Evolutionary conservation across 2,329 filamentous ascomycete species (phyloP).

Genomic region (Chrysoporthe deuterocubensis): DNA sequence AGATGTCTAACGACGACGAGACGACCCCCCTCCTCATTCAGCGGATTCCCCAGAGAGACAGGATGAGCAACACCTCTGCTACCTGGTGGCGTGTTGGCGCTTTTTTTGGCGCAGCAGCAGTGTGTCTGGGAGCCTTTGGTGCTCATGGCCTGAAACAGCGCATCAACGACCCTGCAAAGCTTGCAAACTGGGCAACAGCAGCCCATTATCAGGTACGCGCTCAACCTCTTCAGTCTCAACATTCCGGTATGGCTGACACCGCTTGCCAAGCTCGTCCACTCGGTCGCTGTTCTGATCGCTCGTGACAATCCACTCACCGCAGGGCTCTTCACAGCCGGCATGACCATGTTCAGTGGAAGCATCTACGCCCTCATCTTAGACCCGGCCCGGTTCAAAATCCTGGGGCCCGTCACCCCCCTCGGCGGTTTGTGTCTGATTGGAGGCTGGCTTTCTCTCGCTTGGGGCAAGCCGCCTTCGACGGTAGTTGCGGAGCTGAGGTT

Average conservation of each 20-base stretch:
- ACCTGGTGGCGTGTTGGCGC: slow-evolving; percentile 63
- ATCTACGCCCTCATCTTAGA: slow-evolving; percentile 69
- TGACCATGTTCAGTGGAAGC: slow-evolving; percentile 69
- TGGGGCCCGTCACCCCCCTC: slow-evolving; percentile 69
- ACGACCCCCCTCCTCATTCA: slow-evolving; percentile 8
- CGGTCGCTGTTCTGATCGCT: slow-evolving; percentile 61
- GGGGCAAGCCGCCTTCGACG: slow-evolving; percentile 30
- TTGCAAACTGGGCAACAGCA: slow-evolving; percentile 66
- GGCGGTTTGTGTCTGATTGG: slow-evolving; percentile 68
- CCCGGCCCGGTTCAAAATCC: slow-evolving; percentile 59
- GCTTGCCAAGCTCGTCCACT: slow-evolving; percentile 60
- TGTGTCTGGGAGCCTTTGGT: slow-evolving; percentile 68
- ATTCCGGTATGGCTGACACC: background rate
- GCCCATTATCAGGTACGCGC: slow-evolving; percentile 68
- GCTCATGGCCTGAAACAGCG: slow-evolving; percentile 68
- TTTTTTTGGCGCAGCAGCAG: slow-evolving; percentile 64
- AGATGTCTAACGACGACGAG: slow-evolving; percentile 9
- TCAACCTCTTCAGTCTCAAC: background rate
- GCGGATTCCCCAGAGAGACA: background rate
- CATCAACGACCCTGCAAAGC: slow-evolving; percentile 60
- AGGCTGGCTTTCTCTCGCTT: slow-evolving; percentile 58
- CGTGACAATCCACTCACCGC: slow-evolving; percentile 62
- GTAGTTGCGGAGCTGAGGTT: slow-evolving; percentile 24
- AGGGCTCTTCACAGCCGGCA: slow-evolving; percentile 64
- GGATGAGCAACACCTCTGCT: slow-evolving; percentile 39